phyloP scores from a whole-genome alignment of 306 rosid genomes.

The Prunus mume region DNA sequence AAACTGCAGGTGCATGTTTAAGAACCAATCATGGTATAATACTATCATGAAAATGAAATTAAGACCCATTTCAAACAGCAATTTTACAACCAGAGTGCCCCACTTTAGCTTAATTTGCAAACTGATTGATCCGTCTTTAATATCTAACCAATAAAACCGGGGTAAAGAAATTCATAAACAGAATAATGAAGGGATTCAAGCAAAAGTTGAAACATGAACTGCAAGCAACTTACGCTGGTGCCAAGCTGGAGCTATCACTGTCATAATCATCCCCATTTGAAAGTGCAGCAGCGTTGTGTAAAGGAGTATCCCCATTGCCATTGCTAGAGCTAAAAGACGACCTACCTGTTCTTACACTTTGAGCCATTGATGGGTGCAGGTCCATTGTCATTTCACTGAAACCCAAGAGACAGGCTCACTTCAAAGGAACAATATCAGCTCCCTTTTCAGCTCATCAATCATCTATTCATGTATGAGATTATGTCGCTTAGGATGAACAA shows the following conservation, averaged over 20 bases:
- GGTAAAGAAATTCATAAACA: background rate
- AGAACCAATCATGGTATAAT: background rate
- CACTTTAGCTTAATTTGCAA: background rate
- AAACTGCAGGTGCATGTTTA: background rate
- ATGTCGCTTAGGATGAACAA: constrained; percentile 1
- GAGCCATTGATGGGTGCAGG: constrained; percentile 51
- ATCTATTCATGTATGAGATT: constrained; percentile 5
- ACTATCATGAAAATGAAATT: background rate
- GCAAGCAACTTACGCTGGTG: constrained; percentile 65
- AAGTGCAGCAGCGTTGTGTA: constrained; percentile 28
- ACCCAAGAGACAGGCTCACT: constrained; percentile 18
- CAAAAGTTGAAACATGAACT: background rate
- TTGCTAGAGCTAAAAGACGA: constrained; percentile 63
- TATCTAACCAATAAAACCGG: background rate
- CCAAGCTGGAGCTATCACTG: constrained; percentile 66
- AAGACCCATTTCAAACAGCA: background rate
- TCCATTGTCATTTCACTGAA: constrained; percentile 58
- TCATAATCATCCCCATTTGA: constrained; percentile 66
- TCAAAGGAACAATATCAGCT: constrained; percentile 21
- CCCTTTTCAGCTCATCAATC: constrained; percentile 20
- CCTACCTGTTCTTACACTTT: constrained; percentile 59
- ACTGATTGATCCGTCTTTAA: background rate
- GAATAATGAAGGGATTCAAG: background rate
- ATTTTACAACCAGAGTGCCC: background rate
- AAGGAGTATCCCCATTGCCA: constrained; percentile 51